These are phyloP conservation scores for Urochloa ruziziensis DNA, from an alignment of 176 grass and related monocot species.

Conservation along the genomic window DNA sequence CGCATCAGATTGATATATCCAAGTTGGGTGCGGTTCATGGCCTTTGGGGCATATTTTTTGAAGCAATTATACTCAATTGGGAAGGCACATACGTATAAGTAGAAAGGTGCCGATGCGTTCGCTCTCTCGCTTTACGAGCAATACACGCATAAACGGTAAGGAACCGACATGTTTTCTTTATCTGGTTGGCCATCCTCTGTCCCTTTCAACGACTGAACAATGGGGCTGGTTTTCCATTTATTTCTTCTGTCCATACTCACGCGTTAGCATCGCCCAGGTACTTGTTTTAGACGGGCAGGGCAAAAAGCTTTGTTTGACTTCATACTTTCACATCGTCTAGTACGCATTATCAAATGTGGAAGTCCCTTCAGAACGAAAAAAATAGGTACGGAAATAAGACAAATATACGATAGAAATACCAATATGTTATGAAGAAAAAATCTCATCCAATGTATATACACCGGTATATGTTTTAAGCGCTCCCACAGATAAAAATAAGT, in stretches of 20 bases:
- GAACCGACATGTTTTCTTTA: constrained; percentile 6
- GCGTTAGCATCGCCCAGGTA: not conserved
- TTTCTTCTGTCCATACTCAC: constrained; percentile 11
- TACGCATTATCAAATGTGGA: not conserved
- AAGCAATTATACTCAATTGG: constrained; percentile 5
- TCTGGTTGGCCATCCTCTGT: not conserved
- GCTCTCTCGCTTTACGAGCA: not conserved
- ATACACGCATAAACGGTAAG: not conserved
- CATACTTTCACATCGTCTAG: not conserved
- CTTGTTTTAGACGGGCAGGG: not conserved
- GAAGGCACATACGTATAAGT: not conserved
- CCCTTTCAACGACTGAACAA: constrained; percentile 3
- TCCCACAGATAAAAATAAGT: not conserved
- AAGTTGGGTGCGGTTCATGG: not conserved
- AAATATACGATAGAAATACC: not conserved
- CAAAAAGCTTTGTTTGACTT: not conserved
- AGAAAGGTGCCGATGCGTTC: not conserved
- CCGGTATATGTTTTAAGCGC: not conserved
- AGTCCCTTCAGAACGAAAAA: not conserved
- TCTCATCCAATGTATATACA: not conserved
- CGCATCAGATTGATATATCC: not conserved
- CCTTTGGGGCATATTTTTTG: not conserved
- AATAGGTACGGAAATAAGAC: not conserved
- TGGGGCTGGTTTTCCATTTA: not conserved
- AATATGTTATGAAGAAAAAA: not conserved